Conservation (phyloP, 805 yeast genomes). For the Teunomyces lycoperdinae region DNA sequence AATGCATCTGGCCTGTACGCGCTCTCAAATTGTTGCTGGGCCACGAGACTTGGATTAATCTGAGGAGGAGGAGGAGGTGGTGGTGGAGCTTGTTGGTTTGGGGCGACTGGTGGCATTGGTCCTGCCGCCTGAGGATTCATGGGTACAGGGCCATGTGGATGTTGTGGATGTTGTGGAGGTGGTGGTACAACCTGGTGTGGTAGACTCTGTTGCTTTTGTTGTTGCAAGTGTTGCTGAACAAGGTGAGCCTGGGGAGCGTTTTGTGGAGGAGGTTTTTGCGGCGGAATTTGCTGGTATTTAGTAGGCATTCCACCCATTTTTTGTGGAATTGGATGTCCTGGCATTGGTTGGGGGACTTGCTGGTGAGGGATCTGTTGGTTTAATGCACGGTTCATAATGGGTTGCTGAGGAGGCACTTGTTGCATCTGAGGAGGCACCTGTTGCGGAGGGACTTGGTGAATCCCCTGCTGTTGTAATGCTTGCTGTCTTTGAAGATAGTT, state of each 20-base stretch:
- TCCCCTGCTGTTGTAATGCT: constrained; percentile 14
- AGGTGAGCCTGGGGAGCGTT: neutral
- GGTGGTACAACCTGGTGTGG: constrained; percentile 7
- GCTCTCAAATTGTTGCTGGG: constrained; percentile 1
- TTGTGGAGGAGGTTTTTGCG: neutral
- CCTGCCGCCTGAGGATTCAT: neutral
- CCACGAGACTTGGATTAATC: constrained; percentile 6
- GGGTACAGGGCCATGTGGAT: constrained; percentile 4
- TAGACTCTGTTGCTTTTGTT: constrained; percentile 9
- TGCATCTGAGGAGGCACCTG: neutral
- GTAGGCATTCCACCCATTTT: neutral
- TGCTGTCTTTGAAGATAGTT: constrained; percentile 42
- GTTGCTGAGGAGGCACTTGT: constrained; percentile 3
- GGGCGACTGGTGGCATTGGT: neutral
- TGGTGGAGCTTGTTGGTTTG: neutral
- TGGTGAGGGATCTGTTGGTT: constrained; percentile 1
- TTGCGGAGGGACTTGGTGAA: neutral
- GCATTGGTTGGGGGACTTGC: neutral
- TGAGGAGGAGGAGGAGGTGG: neutral
- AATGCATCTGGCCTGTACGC: neutral
- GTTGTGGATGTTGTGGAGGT: constrained; percentile 10
- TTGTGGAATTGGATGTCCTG: neutral
- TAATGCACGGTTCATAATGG: neutral
- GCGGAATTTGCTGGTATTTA: neutral
- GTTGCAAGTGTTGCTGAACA: constrained; percentile 4